Conservation (phyloP, 2,329 filamentous ascomycete genomes). For the Escovopsis sp. region DNA sequence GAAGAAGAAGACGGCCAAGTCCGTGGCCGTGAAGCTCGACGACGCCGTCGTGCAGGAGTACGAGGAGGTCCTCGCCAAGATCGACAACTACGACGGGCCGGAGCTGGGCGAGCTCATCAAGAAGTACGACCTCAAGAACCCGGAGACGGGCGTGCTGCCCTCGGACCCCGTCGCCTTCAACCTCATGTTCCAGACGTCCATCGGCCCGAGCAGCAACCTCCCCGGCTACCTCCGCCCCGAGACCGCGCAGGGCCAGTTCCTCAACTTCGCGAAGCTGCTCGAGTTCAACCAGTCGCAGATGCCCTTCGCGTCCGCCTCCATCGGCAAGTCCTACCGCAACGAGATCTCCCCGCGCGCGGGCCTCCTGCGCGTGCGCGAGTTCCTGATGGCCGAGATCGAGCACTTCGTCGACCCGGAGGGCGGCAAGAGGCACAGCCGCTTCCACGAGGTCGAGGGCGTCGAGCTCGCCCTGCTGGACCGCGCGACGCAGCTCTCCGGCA, state of each 20-base stretch:
- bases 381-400: conserved; percentile 98
- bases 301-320: conserved; percentile 93
- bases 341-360: conserved; percentile 90
- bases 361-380: conserved; percentile 86
- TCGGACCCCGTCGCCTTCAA: conserved; percentile 83
- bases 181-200: conserved; percentile 95
- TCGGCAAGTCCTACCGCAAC: conserved; percentile 96
- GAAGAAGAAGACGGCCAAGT: conserved; percentile 85
- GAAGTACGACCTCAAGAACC: conserved; percentile 85
- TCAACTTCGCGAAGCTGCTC: conserved; percentile 91
- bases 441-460: conserved; percentile 68
- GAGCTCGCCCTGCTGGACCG: conserved; percentile 76
- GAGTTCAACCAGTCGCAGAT: conserved; percentile 92
- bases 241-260: conserved; percentile 94
- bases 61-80: conserved; percentile 76
- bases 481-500: conserved; percentile 71
- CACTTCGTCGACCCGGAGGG: conserved; percentile 92
- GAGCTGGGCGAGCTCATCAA: conserved; percentile 77
- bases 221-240: conserved; percentile 81
- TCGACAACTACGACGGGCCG: conserved; percentile 86
- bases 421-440: conserved; percentile 87
- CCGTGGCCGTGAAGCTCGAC: conserved; percentile 69
- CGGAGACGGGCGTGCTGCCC: conserved; percentile 60
- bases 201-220: conserved; percentile 80
- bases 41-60: conserved; percentile 80